Base-by-base conservation (phyloP, 2,329 filamentous ascomycete genomes). In the Penicillium corylophilum region DNA sequence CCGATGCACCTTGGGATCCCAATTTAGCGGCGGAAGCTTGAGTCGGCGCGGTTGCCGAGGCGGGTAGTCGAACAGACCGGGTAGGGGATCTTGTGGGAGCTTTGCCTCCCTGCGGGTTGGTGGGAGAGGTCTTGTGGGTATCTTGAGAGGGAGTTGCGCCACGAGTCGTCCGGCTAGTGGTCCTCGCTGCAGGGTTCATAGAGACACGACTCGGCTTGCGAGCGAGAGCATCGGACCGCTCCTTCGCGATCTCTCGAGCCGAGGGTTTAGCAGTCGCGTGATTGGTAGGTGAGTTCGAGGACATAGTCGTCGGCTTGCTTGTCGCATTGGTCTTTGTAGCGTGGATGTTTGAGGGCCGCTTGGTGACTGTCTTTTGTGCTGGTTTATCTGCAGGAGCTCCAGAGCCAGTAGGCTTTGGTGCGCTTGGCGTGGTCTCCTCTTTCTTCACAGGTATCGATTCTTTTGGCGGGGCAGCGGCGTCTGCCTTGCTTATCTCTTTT, bases 41-140 rank as follows among this genome's bases (percentile, higher is more conserved):
- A 15, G 73, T 76, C 20, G 73, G 64, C 4, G 75, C 68, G 8
- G 71, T 72, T 44, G 68, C 65, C 18, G 74, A 73, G 40, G 67
- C 60, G 26, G 74, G 70, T 44, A 75, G 64, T 42, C 74, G 76
- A 45, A 65, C 63, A 33, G 74, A 63, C 41, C 64, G 69, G 26
- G 71, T 72, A 9, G 74, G 73, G 22, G 75, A 76, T 50, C 64
- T 75, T 8, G 73, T 54, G 20, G 64, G 65, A 28, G 65, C 49
- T 42, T 67, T 73, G 39, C 51, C 63, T 33, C 43, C 44, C 7
- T 64, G 54, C 7, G 62, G 48, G 15, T 49, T 60, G n/a, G 59
- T 50, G 26, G 61, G 48, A 12, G 61, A 57, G 18, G 61, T 50
- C 50, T 65, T 71, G 16, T 56, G 43, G 26, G 53, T 29, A 31